Conservation (phyloP, 75 land plant genomes). For the Cunninghamia lanceolata region DNA sequence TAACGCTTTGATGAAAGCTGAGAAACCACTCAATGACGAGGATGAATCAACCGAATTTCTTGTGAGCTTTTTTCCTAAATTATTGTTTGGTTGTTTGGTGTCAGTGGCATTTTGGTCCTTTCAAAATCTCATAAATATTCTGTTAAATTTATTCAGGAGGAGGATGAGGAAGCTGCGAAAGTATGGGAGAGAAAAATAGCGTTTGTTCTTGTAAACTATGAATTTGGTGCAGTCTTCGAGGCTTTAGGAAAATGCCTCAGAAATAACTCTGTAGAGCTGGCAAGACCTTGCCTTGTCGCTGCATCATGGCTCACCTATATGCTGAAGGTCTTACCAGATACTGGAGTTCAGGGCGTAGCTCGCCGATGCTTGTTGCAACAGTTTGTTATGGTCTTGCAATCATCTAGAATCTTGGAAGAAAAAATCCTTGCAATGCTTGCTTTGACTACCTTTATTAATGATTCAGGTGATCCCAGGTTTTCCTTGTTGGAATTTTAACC, state of each 20-base stretch:
- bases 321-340: slow-evolving; percentile 51
- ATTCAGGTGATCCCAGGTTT: slow-evolving; percentile 31
- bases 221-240: slow-evolving; percentile 59
- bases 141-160: slow-evolving; percentile 14
- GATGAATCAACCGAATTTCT: slow-evolving; percentile 20
- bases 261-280: slow-evolving; percentile 34
- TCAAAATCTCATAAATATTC: background rate
- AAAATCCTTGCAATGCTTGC: slow-evolving; percentile 53
- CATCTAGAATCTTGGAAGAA: slow-evolving; percentile 42
- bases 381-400: slow-evolving; percentile 37
- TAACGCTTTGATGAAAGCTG: slow-evolving; percentile 19
- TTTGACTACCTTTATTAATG: slow-evolving; percentile 44
- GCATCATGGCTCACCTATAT: slow-evolving; percentile 55
- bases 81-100: background rate
- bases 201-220: slow-evolving; percentile 49
- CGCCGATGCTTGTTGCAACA: slow-evolving; percentile 40
- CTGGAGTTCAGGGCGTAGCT: slow-evolving; percentile 47
- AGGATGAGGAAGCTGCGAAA: slow-evolving; percentile 52
- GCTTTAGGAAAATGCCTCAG: slow-evolving; percentile 49
- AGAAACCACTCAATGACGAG: slow-evolving; percentile 11
- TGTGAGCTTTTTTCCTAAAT: slow-evolving; percentile 18
- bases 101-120: background rate
- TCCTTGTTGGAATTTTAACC: background rate
- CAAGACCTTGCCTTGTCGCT: slow-evolving; percentile 43
- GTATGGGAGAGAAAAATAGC: slow-evolving; percentile 63